A percentile compares a stretch with the other conserved stretches of the same genome.
Evolutionary conservation across 495 filamentous ascomycete species (phyloP).

Genomic region (Penicillium longicatenatum): DNA sequence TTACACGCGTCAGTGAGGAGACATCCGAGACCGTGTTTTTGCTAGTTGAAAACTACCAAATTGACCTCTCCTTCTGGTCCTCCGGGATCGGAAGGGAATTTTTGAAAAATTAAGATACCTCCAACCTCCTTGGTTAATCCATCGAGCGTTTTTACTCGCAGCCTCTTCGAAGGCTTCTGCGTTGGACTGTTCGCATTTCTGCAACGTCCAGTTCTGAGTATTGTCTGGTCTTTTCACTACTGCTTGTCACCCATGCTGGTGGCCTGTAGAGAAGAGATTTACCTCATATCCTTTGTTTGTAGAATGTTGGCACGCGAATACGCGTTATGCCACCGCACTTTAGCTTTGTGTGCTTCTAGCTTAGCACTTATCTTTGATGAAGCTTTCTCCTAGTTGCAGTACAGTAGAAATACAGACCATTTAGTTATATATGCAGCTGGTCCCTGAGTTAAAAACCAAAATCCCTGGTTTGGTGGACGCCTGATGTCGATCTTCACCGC

Average conservation of each 20-base stretch:
- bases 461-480: neutral
- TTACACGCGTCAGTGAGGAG: conserved; percentile 61
- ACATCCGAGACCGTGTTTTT: conserved; percentile 61
- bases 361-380: no score
- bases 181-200: conserved; percentile 1
- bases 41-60: conserved; percentile 62
- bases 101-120: conserved; percentile 45
- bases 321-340: no score
- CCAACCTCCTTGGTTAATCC: conserved; percentile 26
- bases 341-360: no score
- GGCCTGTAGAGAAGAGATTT: conserved; percentile 49
- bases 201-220: conserved; percentile 13
- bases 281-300: neutral
- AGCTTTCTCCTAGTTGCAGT: neutral
- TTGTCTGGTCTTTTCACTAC: conserved; percentile 46
- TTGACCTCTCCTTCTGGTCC: conserved; percentile 50
- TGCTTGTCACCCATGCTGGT: conserved; percentile 41
- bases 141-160: conserved; percentile 20
- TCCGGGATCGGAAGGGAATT: conserved; percentile 52
- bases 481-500: conserved; percentile 21
- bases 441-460: neutral
- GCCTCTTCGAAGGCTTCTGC: neutral
- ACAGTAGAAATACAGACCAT: neutral
- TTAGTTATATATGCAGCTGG: neutral
- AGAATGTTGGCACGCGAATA: neutral